Evolutionary conservation across 257 asterid genomes (phyloP).

Genomic region (Salvia splendens): DNA sequence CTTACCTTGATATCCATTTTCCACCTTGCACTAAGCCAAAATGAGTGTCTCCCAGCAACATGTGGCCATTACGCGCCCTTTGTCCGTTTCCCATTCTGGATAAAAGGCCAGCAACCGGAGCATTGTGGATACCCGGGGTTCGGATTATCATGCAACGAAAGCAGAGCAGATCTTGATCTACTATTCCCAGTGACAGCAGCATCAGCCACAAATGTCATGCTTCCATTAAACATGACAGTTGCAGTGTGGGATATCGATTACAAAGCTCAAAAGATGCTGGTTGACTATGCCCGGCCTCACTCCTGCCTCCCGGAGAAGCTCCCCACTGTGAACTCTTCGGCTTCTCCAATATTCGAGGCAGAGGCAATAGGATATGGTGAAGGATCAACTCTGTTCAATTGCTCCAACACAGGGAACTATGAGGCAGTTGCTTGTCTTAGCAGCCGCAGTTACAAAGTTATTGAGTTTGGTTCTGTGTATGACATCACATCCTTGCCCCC

Average conservation of each 20-base stretch:
- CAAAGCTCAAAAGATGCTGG: slow-evolving; percentile 34
- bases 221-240: slow-evolving; percentile 31
- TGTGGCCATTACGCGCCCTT: slow-evolving; percentile 30
- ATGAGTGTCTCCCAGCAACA: slow-evolving; percentile 39
- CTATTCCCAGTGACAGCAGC: slow-evolving; percentile 33
- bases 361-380: slow-evolving; percentile 25
- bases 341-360: slow-evolving; percentile 31
- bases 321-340: slow-evolving; percentile 20
- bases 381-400: slow-evolving; percentile 37
- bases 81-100: slow-evolving; percentile 39
- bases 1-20: slow-evolving; percentile 25
- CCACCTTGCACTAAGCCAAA: slow-evolving; percentile 29
- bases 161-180: slow-evolving; percentile 30
- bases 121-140: slow-evolving; percentile 41
- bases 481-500: slow-evolving; percentile 29
- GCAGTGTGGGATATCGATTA: slow-evolving; percentile 34
- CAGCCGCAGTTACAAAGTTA: slow-evolving; percentile 19
- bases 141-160: slow-evolving; percentile 32
- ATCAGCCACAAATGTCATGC: slow-evolving; percentile 19
- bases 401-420: slow-evolving; percentile 15
- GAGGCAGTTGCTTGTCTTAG: slow-evolving; percentile 31
- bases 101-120: slow-evolving; percentile 36
- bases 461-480: slow-evolving; percentile 10
- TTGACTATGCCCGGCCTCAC: slow-evolving; percentile 12
- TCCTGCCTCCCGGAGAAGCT: slow-evolving; percentile 41